Evolutionary conservation across 495 filamentous ascomycete species (phyloP), one percentile per base, ranked within the genome.

Genomic region (Hypoxylon trugodes): DNA sequence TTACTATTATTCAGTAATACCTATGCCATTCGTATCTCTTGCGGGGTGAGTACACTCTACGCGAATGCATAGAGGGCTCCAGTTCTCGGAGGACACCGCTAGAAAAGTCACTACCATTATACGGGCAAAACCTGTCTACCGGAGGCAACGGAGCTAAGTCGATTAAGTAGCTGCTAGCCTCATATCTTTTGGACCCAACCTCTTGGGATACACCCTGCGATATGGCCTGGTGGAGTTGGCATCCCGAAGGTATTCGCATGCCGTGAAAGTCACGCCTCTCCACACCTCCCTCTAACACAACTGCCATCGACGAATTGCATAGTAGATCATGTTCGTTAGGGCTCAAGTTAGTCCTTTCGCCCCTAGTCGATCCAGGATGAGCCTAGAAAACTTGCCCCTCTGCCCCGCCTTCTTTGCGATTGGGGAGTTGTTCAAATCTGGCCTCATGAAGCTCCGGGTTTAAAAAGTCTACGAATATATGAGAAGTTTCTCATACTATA

Each of bases 141-240:
- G 47, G 58, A 62, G 32, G 28, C 48, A 40, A 59, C 26, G 53
- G 35, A 58, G 51, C 52, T 62, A 62, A 47, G 46, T 22, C 1
- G 28, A 30, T 46, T 48, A 57, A 42, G 30, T 43, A 55, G 43
- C 38, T 32, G 25, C 52, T 61, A 65, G 69, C 53, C 61, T 66
- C 47, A 49, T 57, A 55, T 70, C 46, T 26, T 47, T 46, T 63
- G 40, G 61, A 65, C 52, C 69, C 69, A 68, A 72, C 36, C 36
- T 70, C 56, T 64, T 64, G 67, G 69, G 63, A 63, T 65, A 28
- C 37, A 56, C 56, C 47, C 62, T 70, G 61, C 52, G 33, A 70
- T 61, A n/a, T 60, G 33, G 67, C 33, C 64, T 38, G 40, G 46
- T 52, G 43, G 19, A 36, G 38, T 47, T 58, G 15, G 41, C 10